Percentiles rank a stretch among this genome's conserved stretches.
Evolutionary conservation across 805 yeast species (phyloP).

Genomic region (Cyberlindnera mississippiensis): DNA sequence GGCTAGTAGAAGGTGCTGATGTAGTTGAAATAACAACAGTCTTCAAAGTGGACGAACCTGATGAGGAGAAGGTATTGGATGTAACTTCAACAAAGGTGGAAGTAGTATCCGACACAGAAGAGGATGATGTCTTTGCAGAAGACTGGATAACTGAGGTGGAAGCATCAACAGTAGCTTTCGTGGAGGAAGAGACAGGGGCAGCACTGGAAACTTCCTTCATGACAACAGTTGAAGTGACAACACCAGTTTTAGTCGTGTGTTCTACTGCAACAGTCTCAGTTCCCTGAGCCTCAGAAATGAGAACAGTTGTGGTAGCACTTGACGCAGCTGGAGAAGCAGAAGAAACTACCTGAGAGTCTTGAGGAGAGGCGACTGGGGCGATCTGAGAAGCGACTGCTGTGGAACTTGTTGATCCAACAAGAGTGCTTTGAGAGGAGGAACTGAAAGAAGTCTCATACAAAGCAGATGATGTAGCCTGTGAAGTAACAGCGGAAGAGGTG

Average conservation of each 20-base stretch:
- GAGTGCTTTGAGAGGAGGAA: too few relatives aligned
- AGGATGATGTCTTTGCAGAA: too few relatives aligned
- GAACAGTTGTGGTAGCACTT: constrained; percentile 9
- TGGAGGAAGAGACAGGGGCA: too few relatives aligned
- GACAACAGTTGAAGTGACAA: background rate
- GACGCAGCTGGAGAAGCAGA: constrained; percentile 12
- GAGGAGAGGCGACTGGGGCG: constrained; percentile 7
- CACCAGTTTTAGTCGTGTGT: background rate
- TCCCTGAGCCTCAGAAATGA: constrained; percentile 3
- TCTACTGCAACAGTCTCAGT: background rate
- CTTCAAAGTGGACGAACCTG: constrained; percentile 8
- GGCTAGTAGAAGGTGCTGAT: background rate
- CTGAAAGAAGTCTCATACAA: too few relatives aligned
- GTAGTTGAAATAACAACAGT: constrained; percentile 11
- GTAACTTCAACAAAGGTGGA: constrained; percentile 8
- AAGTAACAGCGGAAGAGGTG: background rate
- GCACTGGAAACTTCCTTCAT: too few relatives aligned
- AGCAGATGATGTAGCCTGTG: background rate
- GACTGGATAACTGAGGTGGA: constrained; percentile 1
- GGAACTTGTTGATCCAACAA: too few relatives aligned
- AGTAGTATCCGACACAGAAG: too few relatives aligned
- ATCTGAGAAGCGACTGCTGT: constrained; percentile 1
- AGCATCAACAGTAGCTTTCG: background rate
- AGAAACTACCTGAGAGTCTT: too few relatives aligned
- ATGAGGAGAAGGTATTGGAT: constrained; percentile 8